phyloP scores from a whole-genome alignment of 805 yeast species.

The Teunomyces funiuensis region DNA sequence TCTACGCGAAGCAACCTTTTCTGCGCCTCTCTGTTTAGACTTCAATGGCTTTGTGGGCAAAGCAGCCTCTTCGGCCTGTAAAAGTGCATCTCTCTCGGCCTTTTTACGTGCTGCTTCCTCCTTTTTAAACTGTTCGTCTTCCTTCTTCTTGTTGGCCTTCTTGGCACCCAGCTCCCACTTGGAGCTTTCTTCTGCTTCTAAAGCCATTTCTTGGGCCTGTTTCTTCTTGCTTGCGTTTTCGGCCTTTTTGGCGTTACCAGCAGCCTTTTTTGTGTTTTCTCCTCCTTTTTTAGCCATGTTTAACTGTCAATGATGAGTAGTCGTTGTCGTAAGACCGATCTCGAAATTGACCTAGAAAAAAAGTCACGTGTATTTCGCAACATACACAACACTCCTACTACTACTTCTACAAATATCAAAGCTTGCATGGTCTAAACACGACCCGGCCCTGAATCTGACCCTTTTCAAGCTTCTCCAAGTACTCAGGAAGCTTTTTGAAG shows the following conservation, averaged over 20 bases:
- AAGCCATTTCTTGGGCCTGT: slow-evolving; percentile 46
- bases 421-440: slow-evolving; percentile 33
- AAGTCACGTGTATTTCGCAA: background rate
- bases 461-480: slow-evolving; percentile 31
- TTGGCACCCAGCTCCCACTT: slow-evolving; percentile 75
- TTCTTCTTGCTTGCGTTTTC: slow-evolving; percentile 60
- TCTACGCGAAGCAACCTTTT: slow-evolving; percentile 60
- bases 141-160: slow-evolving; percentile 67
- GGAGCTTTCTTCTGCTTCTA: slow-evolving; percentile 55
- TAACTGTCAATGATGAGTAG: background rate
- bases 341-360: background rate
- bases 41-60: slow-evolving; percentile 56
- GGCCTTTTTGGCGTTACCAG: slow-evolving; percentile 67
- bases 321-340: background rate
- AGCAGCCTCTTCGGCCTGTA: slow-evolving; percentile 64
- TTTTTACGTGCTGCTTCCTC: slow-evolving; percentile 77
- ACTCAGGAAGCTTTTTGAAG: slow-evolving; percentile 36
- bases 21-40: slow-evolving; percentile 64
- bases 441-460: slow-evolving; percentile 45
- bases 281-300: slow-evolving; percentile 49
- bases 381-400: background rate
- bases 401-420: slow-evolving; percentile 3
- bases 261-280: slow-evolving; percentile 56
- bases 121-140: slow-evolving; percentile 63
- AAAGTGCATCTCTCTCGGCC: slow-evolving; percentile 73